Evolutionary conservation across 495 filamentous ascomycete genomes (phyloP), one percentile per base, ranked within the genome.

Genomic region (Tetracladium setigerum): DNA sequence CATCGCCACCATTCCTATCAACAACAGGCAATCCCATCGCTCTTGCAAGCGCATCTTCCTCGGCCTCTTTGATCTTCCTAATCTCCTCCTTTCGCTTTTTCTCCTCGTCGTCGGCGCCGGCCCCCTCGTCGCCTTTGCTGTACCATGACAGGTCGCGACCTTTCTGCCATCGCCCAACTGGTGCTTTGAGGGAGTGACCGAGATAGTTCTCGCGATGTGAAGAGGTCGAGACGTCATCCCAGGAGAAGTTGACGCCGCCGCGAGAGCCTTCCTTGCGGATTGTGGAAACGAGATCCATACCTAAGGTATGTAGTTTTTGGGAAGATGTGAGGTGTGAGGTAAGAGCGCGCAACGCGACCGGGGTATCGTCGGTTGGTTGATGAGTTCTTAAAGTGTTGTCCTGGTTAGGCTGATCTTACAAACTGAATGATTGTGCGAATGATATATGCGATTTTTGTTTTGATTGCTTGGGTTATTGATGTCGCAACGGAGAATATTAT

Each of bases 121-220:
- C 58, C 15, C 63, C 55, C 10, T 51, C 52, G 16, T 87, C 78
- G 12, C 69, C 72, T 61, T 87, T 91, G 3, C 90, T 80, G 54
- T 97, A 97, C 92, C 92, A 97, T 34, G 62, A 71, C 5, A 96
- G 69, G 55, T 98, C 91, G 46, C 77, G 78, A n/a, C 79, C 79
- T 54, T 92, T 86, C 55, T 95, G 89, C 92, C 94, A 98, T 41
- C 92, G 86, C 10, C 92, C 92, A 10, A 97, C 94, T 0, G 92
- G 83, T 58, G 92, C 92, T 80, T 94, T 98, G 42, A 98, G 61
- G 17, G 87, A 94, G 64, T 98, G 92, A 35, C 94, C 92, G 0
- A 98, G 83, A 64, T 98, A 98, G 65, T 98, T 96, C 62, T 98
- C 91, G 56, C 92, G 87, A 57, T 96, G 89, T 34, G 74, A 66